phyloP scores from a whole-genome alignment of 768 basidiomycete species.

The Suillus cothurnatus region DNA sequence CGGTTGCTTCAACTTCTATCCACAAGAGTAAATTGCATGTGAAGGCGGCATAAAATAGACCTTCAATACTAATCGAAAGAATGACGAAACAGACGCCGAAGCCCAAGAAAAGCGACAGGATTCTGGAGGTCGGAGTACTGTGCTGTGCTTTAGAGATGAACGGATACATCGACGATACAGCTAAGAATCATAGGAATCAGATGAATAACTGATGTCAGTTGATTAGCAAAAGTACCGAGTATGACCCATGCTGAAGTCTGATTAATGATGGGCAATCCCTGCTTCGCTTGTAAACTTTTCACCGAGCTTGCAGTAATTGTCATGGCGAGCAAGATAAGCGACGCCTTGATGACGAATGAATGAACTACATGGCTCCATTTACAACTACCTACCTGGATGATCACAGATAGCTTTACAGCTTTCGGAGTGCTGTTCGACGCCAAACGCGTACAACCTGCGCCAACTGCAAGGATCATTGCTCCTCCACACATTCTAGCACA shows the following conservation, averaged over 20 bases:
- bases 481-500: slow-evolving; percentile 50
- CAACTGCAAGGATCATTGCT: slow-evolving; percentile 41
- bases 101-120: slow-evolving; percentile 66
- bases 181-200: slow-evolving; percentile 33
- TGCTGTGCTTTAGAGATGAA: slow-evolving; percentile 42
- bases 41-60: slow-evolving; percentile 76
- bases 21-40: slow-evolving; percentile 63
- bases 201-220: background rate
- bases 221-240: slow-evolving; percentile 47
- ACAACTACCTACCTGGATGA: slow-evolving; percentile 26
- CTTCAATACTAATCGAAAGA: slow-evolving; percentile 81
- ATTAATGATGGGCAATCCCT: slow-evolving; percentile 61
- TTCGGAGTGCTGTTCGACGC: background rate
- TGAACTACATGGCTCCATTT: background rate
- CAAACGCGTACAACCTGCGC: slow-evolving; percentile 22
- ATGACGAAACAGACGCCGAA: slow-evolving; percentile 78
- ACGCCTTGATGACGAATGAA: slow-evolving; percentile 34
- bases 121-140: slow-evolving; percentile 47
- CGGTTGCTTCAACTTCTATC: slow-evolving; percentile 60
- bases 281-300: slow-evolving; percentile 60
- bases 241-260: slow-evolving; percentile 67
- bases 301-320: slow-evolving; percentile 60
- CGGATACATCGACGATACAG: slow-evolving; percentile 51
- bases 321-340: slow-evolving; percentile 50
- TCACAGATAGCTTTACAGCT: slow-evolving; percentile 8